Base-by-base conservation (phyloP, 176 grass and related monocot species). In the Saccharum officinarum region DNA sequence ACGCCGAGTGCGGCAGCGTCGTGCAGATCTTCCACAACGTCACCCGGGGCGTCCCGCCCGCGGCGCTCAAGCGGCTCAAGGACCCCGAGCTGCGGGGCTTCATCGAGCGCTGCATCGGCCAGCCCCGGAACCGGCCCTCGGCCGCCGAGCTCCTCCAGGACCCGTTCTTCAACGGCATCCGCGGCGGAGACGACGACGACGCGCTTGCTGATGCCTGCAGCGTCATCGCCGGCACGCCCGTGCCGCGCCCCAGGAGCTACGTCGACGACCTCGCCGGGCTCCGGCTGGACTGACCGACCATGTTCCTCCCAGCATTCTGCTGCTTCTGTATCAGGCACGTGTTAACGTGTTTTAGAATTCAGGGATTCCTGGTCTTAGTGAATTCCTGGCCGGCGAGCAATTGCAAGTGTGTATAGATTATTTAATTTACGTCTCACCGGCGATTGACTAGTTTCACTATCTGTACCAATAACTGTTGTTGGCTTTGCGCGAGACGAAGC, bases 91-190 rank as follows among this genome's bases (percentile, higher is more conserved):
- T 98, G 20, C 75, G 73, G 30, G 85, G 46, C 11, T 98, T 98
- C 87, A 95, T 98, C 34, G 87, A 96, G 84, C 91, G 92, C 5
- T 98, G 93, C 87, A 82, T 96, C 67, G 93, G 89, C 28, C 72
- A 61, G 81, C 91, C 91, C 4, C 83, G 93, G 17, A 89, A 67
- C 57, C 81, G 97, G 20, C 93, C 97, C 1, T 84, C 93, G 11
- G 91, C 97, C 1, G 70, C 89, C 50, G 93, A 98, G 44, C 93
- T 98, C 70, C 90, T 98, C 6, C 55, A 15, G 8, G 97, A 98
- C 31, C 91, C 91, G 10, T 98, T 98, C 89, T 96, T 98, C 52
- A 4, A 77, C 42, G 93, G 86, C 65, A 36, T 98, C 44, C 90
- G 83, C 39, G 73, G 84, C 60, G 86, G 83, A 17, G 92, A 91